Base-by-base conservation (phyloP, 495 filamentous ascomycete genomes). In the Patellaria atrata region DNA sequence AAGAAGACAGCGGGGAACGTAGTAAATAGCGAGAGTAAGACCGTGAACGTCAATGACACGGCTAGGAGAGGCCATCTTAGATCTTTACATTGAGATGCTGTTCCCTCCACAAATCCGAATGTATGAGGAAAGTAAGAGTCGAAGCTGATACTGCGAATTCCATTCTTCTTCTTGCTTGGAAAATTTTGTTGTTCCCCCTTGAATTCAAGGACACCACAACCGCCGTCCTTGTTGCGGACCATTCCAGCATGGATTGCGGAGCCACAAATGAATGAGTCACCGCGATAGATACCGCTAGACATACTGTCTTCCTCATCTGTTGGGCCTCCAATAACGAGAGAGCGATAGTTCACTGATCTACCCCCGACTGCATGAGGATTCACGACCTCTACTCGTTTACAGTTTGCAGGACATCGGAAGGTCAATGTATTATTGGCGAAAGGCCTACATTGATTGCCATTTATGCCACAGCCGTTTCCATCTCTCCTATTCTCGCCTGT, bases 381-480 rank as follows among this genome's bases (percentile, higher is more conserved):
- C 7, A 57, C 24, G 10, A 60, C 26, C 22, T 57, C 27, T 1
- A 44, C 40, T 12, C 44, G 47, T 24, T 47, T 47, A 43, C 58
- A 62, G 27, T 59, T 56, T 12, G 58, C 58, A 1, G 57, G 58
- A 39, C 58, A 62, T 23, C 58, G 49, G 38, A 62, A 62, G 11
- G 57, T 35, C 33, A 60, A 36, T 8, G 50, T 48, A 15, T 30
- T 38, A 39, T 59, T 59, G 15, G 47, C 37, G 37, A 62, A 62
- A 2, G 58, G 58, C 4, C 58, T 55, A 37, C 58, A 62, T 14
- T 42, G 37, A 22, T 60, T 42, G 5, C 58, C 58, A 41, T 62
- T 59, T 1, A 60, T 20, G 3, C 58, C 58, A 37, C 58, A 62
- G 9, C 53, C 54, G 38, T 71, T 73, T 14, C 53, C 53, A 42